phyloP scores from a whole-genome alignment of 257 asterid species.

The Nicotiana tabacum region DNA sequence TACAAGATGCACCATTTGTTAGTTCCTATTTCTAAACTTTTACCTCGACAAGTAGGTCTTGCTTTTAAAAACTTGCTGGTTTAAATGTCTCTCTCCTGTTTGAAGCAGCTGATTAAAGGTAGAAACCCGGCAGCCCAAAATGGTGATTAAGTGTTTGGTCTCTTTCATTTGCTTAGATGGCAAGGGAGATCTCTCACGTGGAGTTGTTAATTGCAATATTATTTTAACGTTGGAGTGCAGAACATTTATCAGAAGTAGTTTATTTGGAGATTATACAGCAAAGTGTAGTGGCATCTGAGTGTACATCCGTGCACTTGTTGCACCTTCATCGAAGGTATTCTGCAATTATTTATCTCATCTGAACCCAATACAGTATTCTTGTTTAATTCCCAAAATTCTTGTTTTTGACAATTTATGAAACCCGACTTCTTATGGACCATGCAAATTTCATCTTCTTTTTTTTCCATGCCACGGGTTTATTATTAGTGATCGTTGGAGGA shows the following conservation, averaged over 20 bases:
- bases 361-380: not conserved
- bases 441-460: not conserved
- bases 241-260: not conserved
- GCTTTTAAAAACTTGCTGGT: not conserved
- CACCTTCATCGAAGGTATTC: conserved; percentile 1
- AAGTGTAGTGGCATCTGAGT: not conserved
- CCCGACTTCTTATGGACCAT: not conserved
- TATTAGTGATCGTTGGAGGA: not conserved
- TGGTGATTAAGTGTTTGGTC: conserved; percentile 37
- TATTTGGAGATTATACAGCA: conserved; percentile 1
- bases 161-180: conserved; percentile 22
- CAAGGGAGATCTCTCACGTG: conserved; percentile 11
- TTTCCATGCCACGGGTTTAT: not conserved
- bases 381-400: not conserved
- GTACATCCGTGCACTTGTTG: not conserved
- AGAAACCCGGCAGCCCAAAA: conserved; percentile 48
- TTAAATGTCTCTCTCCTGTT: conserved; percentile 15
- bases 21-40: not conserved
- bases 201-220: not conserved
- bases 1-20: not conserved
- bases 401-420: conserved; percentile 7
- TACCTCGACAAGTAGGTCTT: not conserved
- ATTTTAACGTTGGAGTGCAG: not conserved
- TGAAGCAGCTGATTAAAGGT: conserved; percentile 60
- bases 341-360: not conserved